Percentiles rank a stretch among this genome's conserved stretches.
Evolutionary conservation across 805 yeast species (phyloP).

Genomic region (Metschnikowia similis): DNA sequence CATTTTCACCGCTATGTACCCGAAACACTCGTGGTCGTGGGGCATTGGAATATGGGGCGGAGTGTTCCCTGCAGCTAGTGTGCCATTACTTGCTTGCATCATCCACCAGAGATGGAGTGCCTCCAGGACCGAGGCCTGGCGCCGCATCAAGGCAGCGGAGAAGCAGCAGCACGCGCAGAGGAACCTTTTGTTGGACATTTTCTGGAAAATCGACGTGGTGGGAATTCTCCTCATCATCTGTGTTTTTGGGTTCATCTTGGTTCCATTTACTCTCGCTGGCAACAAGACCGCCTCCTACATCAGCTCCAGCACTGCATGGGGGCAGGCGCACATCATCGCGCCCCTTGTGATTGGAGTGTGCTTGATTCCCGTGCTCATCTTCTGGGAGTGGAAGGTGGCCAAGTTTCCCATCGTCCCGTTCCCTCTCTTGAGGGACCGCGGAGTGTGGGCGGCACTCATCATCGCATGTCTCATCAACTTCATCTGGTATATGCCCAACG

Average conservation of each 20-base stretch:
- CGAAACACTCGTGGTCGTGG: slow-evolving; percentile 57
- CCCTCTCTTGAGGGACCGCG: slow-evolving; percentile 58
- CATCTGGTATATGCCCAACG: slow-evolving; percentile 66
- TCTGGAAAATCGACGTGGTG: slow-evolving; percentile 62
- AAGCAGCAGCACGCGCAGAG: slow-evolving; percentile 22
- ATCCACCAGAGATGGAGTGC: slow-evolving; percentile 56
- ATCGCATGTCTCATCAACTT: slow-evolving; percentile 58
- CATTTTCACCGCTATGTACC: slow-evolving; percentile 38
- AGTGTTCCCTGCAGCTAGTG: slow-evolving; percentile 59
- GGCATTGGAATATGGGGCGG: slow-evolving; percentile 79
- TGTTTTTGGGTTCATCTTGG: slow-evolving; percentile 59
- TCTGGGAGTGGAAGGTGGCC: slow-evolving; percentile 57
- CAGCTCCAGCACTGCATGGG: slow-evolving; percentile 44
- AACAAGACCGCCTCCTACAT: slow-evolving; percentile 15
- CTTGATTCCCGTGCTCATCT: slow-evolving; percentile 53
- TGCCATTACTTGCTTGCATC: slow-evolving; percentile 56
- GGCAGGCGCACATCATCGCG: slow-evolving; percentile 55
- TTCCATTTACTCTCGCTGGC: slow-evolving; percentile 75
- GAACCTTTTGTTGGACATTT: slow-evolving; percentile 30
- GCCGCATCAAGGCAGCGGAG: slow-evolving; percentile 35
- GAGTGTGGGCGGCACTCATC: slow-evolving; percentile 66
- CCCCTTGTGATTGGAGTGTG: slow-evolving; percentile 67
- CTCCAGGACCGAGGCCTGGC: slow-evolving; percentile 48
- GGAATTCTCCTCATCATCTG: slow-evolving; percentile 57
- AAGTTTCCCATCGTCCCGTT: slow-evolving; percentile 62